Conservation (phyloP, 495 filamentous ascomycete species). For the Aspergillus indologenus region DNA sequence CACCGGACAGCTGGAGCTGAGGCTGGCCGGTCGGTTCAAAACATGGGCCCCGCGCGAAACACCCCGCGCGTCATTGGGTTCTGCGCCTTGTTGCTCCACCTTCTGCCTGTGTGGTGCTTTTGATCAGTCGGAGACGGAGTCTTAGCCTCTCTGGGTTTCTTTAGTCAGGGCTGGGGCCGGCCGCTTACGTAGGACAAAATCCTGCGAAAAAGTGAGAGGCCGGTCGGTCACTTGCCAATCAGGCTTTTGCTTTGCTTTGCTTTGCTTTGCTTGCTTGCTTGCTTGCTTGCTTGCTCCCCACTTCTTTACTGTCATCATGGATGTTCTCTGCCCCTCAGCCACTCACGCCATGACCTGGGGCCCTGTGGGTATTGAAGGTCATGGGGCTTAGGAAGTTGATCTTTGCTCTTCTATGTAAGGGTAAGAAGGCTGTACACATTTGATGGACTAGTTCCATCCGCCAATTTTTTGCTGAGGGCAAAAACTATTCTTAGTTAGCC, state of each 20-base stretch:
- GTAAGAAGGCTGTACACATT: slow-evolving; percentile 7
- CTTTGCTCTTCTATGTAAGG: not conserved
- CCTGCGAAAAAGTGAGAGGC: not conserved
- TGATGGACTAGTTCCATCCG: too few species aligned
- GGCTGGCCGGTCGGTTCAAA: too few species aligned
- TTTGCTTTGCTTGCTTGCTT: too few species aligned
- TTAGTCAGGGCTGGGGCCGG: too few species aligned
- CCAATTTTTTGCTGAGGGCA: not conserved
- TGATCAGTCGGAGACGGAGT: not conserved
- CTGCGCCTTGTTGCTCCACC: not conserved
- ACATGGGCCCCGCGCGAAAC: not conserved
- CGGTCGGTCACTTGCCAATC: not conserved
- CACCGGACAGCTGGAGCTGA: too few species aligned
- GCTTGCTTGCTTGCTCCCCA: not conserved
- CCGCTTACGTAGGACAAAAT: not conserved
- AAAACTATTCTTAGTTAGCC: not conserved
- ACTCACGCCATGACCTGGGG: slow-evolving; percentile 17
- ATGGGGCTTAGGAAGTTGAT: slow-evolving; percentile 6
- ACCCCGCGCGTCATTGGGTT: not conserved
- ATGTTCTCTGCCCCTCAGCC: not conserved
- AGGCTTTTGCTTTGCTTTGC: not conserved
- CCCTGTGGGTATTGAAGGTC: slow-evolving; percentile 12
- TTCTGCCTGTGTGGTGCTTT: too few species aligned
- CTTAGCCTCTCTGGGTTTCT: not conserved
- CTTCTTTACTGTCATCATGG: not conserved